Conservation (phyloP, 257 asterid genomes). For the Solanum pinnatisectum region DNA sequence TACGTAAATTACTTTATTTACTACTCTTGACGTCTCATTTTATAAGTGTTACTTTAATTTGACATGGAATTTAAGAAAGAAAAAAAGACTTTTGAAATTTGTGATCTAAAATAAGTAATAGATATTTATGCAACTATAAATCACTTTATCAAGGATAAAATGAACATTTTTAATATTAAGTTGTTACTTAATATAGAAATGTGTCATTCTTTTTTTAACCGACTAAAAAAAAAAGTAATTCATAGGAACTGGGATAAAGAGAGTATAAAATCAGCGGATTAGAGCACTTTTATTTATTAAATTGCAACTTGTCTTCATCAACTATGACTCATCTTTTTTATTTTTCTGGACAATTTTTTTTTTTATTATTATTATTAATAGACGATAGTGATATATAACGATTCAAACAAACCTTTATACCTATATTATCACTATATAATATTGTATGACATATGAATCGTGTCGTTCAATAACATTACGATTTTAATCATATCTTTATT, state of each 20-base stretch:
- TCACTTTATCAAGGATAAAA: too few relatives aligned
- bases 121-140: too few relatives aligned
- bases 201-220: too few relatives aligned
- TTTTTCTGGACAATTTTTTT: neutral
- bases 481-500: neutral
- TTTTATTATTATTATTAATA: neutral
- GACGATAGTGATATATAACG: neutral
- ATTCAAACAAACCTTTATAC: neutral
- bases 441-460: neutral
- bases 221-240: neutral
- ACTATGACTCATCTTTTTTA: neutral
- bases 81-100: too few relatives aligned
- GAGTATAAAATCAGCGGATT: too few relatives aligned
- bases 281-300: neutral
- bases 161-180: too few relatives aligned
- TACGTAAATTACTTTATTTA: neutral
- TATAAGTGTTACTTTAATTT: too few relatives aligned
- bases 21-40: too few relatives aligned
- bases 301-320: neutral
- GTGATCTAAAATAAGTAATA: too few relatives aligned
- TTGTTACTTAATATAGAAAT: too few relatives aligned
- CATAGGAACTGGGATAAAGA: too few relatives aligned
- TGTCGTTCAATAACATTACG: neutral
- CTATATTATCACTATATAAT: neutral
- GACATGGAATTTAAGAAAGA: too few relatives aligned